These are phyloP conservation scores for Didymella glomerata DNA, from an alignment of 2,329 filamentous ascomycete species.

Conservation along the genomic window DNA sequence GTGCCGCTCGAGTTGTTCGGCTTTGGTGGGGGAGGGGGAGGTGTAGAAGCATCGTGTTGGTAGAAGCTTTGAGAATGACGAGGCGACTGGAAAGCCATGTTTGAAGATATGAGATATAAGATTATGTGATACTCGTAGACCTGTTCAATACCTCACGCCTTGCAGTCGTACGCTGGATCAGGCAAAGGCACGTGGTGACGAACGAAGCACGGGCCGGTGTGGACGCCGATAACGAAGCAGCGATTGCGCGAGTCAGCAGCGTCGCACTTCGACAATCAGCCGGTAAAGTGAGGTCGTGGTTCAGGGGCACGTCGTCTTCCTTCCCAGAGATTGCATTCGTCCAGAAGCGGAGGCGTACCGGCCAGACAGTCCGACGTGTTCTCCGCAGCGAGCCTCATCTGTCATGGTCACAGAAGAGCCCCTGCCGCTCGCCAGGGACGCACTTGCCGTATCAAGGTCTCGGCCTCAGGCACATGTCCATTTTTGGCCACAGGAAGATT, in stretches of 20 bases:
- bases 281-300: slow-evolving; percentile 6
- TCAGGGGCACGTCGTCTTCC: slow-evolving; percentile 13
- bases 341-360: slow-evolving; percentile 5
- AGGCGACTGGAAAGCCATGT: slow-evolving; percentile 52
- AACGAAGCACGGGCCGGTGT: slow-evolving; percentile 10
- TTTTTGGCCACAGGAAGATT: slow-evolving; percentile 18
- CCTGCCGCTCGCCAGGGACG: slow-evolving; percentile 12
- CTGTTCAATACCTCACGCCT: slow-evolving; percentile 4
- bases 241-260: slow-evolving; percentile 15
- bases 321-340: slow-evolving; percentile 4
- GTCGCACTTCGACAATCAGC: neutral
- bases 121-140: slow-evolving; percentile 9
- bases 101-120: neutral
- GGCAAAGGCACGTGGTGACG: slow-evolving; percentile 17
- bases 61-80: slow-evolving; percentile 50
- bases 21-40: slow-evolving; percentile 59
- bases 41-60: slow-evolving; percentile 56
- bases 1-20: slow-evolving; percentile 54
- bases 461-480: slow-evolving; percentile 15
- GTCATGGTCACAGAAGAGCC: slow-evolving; percentile 15
- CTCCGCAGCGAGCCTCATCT: slow-evolving; percentile 17
- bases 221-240: neutral
- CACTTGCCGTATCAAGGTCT: slow-evolving; percentile 12
- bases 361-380: slow-evolving; percentile 14
- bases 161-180: slow-evolving; percentile 2